Percentiles rank a stretch among this genome's conserved stretches.
phyloP scores from a whole-genome alignment of 2,329 filamentous ascomycete genomes.

The Aspergillus ochraceus region DNA sequence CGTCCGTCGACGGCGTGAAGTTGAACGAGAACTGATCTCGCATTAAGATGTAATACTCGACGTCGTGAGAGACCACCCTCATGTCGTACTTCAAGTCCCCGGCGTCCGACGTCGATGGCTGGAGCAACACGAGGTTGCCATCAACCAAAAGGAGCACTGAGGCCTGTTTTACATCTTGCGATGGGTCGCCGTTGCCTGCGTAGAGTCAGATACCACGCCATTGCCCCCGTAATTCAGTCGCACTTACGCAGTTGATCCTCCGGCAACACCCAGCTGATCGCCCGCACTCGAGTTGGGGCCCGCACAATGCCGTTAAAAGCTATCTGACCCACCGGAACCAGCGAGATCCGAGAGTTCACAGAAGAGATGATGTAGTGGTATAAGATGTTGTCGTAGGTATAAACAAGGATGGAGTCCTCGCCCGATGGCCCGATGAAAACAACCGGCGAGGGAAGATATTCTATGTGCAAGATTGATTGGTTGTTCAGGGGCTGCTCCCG shows the following conservation, averaged over 20 bases:
- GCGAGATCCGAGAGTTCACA: constrained; percentile 66
- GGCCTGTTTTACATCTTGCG: constrained; percentile 89
- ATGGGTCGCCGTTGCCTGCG: constrained; percentile 82
- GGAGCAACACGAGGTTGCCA: constrained; percentile 88
- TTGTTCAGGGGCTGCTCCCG: constrained; percentile 77
- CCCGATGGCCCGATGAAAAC: constrained; percentile 86
- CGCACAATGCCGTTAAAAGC: constrained; percentile 95
- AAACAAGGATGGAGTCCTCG: constrained; percentile 91
- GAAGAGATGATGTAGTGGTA: constrained; percentile 90
- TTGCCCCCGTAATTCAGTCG: neutral
- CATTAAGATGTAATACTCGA: constrained; percentile 93
- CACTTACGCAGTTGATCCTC: constrained; percentile 75
- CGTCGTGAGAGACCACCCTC: constrained; percentile 92
- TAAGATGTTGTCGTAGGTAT: constrained; percentile 93
- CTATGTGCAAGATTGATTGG: constrained; percentile 70
- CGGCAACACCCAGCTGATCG: constrained; percentile 92
- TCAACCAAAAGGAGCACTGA: constrained; percentile 96
- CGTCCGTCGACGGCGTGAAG: constrained; percentile 49
- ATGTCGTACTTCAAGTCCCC: constrained; percentile 96
- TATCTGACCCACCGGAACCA: constrained; percentile 96
- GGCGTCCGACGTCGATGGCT: constrained; percentile 78
- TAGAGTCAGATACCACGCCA: constrained; percentile 20
- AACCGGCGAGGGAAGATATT: constrained; percentile 79
- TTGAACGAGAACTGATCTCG: constrained; percentile 69
- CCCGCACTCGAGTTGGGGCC: constrained; percentile 86